Conservation (phyloP, 169 alveolate genomes). For the Hepatocystis sp. region DNA sequence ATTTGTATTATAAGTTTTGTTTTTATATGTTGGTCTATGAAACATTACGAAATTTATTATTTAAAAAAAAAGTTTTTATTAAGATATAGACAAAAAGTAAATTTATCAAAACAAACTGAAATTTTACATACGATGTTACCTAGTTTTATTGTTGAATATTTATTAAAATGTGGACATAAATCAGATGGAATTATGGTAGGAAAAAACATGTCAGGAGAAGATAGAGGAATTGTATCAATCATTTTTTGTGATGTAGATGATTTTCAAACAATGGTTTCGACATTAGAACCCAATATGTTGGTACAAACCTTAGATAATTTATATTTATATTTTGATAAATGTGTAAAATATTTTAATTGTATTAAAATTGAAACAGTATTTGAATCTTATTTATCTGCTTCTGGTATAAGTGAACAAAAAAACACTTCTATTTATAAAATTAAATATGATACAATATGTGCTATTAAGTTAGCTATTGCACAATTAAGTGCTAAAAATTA, state of each 20-base stretch:
- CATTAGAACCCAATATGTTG: constrained; percentile 93
- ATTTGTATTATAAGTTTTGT: constrained; percentile 84
- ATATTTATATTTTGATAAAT: constrained; percentile 94
- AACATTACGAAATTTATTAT: constrained; percentile 88
- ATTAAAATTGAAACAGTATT: constrained; percentile 93
- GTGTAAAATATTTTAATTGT: constrained; percentile 94
- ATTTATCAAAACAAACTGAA: constrained; percentile 89
- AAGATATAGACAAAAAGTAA: constrained; percentile 84
- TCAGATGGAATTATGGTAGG: constrained; percentile 82
- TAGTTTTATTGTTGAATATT: constrained; percentile 87
- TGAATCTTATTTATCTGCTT: constrained; percentile 94
- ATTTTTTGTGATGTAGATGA: constrained; percentile 97
- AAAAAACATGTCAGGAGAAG: constrained; percentile 85
- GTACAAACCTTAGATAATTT: constrained; percentile 94
- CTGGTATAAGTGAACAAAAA: constrained; percentile 85
- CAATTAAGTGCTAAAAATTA: constrained; percentile 73
- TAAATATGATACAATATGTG: constrained; percentile 74
- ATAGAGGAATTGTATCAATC: constrained; percentile 95
- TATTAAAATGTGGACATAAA: constrained; percentile 81
- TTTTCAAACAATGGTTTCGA: constrained; percentile 95
- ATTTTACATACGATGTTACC: constrained; percentile 93
- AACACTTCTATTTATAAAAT: constrained; percentile 49
- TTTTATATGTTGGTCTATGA: constrained; percentile 86
- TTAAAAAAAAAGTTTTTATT: constrained; percentile 85
- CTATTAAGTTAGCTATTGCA: constrained; percentile 75